Evolutionary conservation across 208 protist genomes (phyloP).

Genomic region (Trypanosoma brucei): DNA sequence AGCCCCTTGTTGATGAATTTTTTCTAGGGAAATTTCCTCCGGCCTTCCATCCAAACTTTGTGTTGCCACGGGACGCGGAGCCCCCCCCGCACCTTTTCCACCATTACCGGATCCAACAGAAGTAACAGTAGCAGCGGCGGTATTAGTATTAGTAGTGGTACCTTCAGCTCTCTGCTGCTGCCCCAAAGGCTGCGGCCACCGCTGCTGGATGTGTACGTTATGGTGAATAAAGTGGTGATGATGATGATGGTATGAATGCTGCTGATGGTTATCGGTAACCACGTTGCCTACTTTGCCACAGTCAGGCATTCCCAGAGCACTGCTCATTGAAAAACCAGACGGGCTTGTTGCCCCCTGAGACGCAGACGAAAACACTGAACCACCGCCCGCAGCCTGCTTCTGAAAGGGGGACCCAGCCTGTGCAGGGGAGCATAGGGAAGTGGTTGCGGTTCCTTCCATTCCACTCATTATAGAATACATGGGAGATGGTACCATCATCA

Average conservation of each 20-base stretch:
- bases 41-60: background rate
- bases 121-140: conserved; percentile 2
- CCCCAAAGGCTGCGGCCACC: background rate
- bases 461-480: conserved; percentile 8
- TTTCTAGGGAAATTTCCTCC: background rate
- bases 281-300: background rate
- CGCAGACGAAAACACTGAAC: background rate
- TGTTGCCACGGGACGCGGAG: background rate
- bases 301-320: background rate
- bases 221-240: background rate
- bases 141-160: background rate
- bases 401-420: conserved; percentile 6
- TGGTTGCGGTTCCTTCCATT: conserved; percentile 1
- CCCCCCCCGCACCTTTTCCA: background rate
- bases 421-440: conserved; percentile 6
- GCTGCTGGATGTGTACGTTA: conserved; percentile 4
- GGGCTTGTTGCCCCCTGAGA: background rate
- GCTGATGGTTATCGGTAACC: background rate
- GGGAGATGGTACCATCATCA: conserved; percentile 16
- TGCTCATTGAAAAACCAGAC: conserved; percentile 2
- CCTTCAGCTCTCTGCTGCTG: background rate
- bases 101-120: background rate
- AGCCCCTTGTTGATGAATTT: background rate
- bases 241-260: background rate
- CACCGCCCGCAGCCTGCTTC: background rate